A percentile compares a stretch with the other conserved stretches of the same genome.
Conservation (phyloP, 305 asterid genomes). For the Striga hermonthica region DNA sequence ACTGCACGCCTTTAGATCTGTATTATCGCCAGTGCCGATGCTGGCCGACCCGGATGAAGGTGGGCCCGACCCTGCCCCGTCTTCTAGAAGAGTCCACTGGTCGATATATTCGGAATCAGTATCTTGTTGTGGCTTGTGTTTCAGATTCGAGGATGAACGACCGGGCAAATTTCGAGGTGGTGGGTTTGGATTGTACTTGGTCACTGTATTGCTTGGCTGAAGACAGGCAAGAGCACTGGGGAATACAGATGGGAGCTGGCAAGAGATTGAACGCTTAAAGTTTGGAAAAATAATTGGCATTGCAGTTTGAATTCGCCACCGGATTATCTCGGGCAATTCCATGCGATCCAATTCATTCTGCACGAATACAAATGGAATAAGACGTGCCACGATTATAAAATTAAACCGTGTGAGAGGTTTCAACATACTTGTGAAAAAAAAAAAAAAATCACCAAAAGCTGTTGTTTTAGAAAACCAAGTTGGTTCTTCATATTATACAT, state of each 20-base stretch:
- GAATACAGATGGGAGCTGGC: slow-evolving; percentile 62
- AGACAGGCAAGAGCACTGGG: slow-evolving; percentile 48
- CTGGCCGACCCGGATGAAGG: slow-evolving; percentile 46
- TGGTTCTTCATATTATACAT: background rate
- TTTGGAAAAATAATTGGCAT: slow-evolving; percentile 67
- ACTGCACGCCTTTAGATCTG: slow-evolving; percentile 60
- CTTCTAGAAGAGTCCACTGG: slow-evolving; percentile 80
- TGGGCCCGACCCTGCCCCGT: slow-evolving; percentile 65
- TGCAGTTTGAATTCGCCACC: slow-evolving; percentile 80
- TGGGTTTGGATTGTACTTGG: slow-evolving; percentile 39
- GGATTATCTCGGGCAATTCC: slow-evolving; percentile 63
- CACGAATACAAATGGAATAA: slow-evolving; percentile 16
- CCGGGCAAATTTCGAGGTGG: slow-evolving; percentile 47
- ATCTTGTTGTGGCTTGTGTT: slow-evolving; percentile 51
- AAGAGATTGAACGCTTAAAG: slow-evolving; percentile 42
- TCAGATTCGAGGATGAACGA: slow-evolving; percentile 42
- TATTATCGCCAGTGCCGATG: slow-evolving; percentile 44
- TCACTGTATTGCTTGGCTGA: slow-evolving; percentile 54
- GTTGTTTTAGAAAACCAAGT: background rate
- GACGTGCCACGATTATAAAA: background rate
- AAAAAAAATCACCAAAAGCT: background rate
- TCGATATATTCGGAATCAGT: slow-evolving; percentile 48
- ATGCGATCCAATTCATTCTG: slow-evolving; percentile 73
- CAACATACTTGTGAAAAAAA: background rate
- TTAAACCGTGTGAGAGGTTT: background rate